A percentile compares a stretch with the other conserved stretches of the same genome.
Evolutionary conservation across 495 filamentous ascomycete species (phyloP).

Genomic region (Aspergillus saccharolyticus): DNA sequence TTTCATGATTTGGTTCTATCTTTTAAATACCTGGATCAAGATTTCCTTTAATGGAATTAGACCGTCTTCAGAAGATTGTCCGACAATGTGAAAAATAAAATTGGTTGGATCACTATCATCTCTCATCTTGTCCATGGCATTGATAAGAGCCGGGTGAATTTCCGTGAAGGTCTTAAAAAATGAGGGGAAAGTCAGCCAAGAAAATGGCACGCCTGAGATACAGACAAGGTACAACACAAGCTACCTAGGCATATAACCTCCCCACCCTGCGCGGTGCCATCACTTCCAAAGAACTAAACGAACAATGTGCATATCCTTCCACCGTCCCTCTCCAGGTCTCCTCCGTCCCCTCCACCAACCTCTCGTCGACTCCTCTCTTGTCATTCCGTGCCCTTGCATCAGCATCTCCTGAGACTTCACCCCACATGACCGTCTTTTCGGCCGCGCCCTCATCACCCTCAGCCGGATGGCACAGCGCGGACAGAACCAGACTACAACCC

Average conservation of each 20-base stretch:
- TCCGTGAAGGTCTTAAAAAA: no score
- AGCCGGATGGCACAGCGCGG: neutral
- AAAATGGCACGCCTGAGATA: no score
- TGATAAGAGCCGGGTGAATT: constrained; percentile 16
- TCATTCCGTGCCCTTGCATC: no score
- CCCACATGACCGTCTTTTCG: constrained; percentile 1
- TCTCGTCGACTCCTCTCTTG: no score
- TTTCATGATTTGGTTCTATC: constrained; percentile 16
- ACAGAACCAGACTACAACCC: neutral
- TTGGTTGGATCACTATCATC: constrained; percentile 17
- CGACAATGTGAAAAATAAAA: constrained; percentile 21
- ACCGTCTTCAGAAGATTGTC: constrained; percentile 14
- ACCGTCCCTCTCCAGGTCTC: no score
- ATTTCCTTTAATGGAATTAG: constrained; percentile 18
- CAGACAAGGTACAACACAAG: no score
- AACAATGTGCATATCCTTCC: neutral
- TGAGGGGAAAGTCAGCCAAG: no score
- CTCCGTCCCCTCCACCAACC: no score
- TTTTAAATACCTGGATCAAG: constrained; percentile 20
- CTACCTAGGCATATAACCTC: neutral
- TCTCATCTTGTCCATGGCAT: constrained; percentile 18
- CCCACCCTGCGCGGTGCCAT: neutral
- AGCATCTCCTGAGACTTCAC: neutral
- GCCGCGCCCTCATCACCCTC: neutral
- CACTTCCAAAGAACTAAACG: neutral